A percentile compares a stretch with the other conserved stretches of the same genome.
Conservation (phyloP, 1,284 basidiomycete species). For the Moniliella sp. region DNA sequence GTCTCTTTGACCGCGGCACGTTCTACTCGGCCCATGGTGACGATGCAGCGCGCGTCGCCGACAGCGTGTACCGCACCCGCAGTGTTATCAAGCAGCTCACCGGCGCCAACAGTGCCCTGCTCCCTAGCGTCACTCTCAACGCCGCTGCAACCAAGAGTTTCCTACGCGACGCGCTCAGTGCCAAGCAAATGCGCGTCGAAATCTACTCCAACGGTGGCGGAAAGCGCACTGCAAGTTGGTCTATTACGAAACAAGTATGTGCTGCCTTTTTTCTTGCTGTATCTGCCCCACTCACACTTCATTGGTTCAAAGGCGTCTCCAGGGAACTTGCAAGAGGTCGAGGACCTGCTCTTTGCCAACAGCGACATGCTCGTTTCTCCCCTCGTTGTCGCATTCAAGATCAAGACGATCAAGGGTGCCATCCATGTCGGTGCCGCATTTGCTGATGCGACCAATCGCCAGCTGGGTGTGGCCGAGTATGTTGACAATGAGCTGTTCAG, state of each 20-base stretch:
- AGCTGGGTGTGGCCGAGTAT: slow-evolving; percentile 55
- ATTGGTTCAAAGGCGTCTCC: slow-evolving; percentile 48
- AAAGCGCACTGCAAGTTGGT: slow-evolving; percentile 46
- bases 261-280: slow-evolving; percentile 1
- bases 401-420: slow-evolving; percentile 43
- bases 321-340: slow-evolving; percentile 76
- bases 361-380: slow-evolving; percentile 65
- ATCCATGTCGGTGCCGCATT: slow-evolving; percentile 41
- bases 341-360: slow-evolving; percentile 71
- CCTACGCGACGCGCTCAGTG: slow-evolving; percentile 69
- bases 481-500: slow-evolving; percentile 86
- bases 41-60: slow-evolving; percentile 69
- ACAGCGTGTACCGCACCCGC: slow-evolving; percentile 42
- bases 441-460: slow-evolving; percentile 40
- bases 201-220: slow-evolving; percentile 44
- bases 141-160: slow-evolving; percentile 62
- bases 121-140: slow-evolving; percentile 49
- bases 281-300: slow-evolving; percentile 8
- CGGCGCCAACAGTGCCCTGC: slow-evolving; percentile 10
- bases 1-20: slow-evolving; percentile 40
- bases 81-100: slow-evolving; percentile 26
- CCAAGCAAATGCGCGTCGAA: slow-evolving; percentile 76
- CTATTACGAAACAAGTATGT: slow-evolving; percentile 54
- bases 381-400: slow-evolving; percentile 69
- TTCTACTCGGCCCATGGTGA: slow-evolving; percentile 72